Evolutionary conservation across 2,329 filamentous ascomycete genomes (phyloP), one percentile per base, ranked within the genome.

Genomic region (Diaporthe caulivora): DNA sequence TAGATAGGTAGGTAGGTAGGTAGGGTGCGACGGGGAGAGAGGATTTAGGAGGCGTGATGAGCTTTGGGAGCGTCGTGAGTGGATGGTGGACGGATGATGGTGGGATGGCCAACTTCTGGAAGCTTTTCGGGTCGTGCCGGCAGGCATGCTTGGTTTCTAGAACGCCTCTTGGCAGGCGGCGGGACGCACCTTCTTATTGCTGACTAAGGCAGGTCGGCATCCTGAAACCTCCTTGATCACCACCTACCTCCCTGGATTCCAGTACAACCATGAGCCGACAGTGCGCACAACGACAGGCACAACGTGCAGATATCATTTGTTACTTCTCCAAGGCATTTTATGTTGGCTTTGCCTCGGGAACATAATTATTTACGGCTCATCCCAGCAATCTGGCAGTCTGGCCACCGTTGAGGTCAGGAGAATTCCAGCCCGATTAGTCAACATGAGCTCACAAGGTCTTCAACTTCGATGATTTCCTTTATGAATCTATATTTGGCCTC

Each of bases 121-220:
- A 72, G 51, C 49, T 72, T 68, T 69, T 69, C 47, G 62, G 62
- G 13, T 67, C 4, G 62, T 51, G 62, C 62, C 62, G 31, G 62
- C 62, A 53, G 62, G 62, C 62, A 67, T 64, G 26, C 10, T 2
- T 18, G 17, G 47, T 37, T 37, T 67, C 47, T 53, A 26, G 37
- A 44, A 44, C 9, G 17, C 4, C 3, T 29, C 37, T 10, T 29
- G 37, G 57, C 37, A 21, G 31, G 7, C 29, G 6, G 34, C 5
- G 34, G 34, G 3, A 24, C 15, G 44, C 37, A 51, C 42, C 13
- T 24, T 21, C 1, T 21, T 37, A 37, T 15, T 37, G 60, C 44
- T 73, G 71, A 70, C 55, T 73, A 70, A 64, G 44, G 17, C 11
- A 9, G 15, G 13, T 17, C 15, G 2, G 9, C 5, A 21, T 6